Conservation (phyloP, 1,139 yeast genomes). For the Saccharomycopsis hybrid region DNA sequence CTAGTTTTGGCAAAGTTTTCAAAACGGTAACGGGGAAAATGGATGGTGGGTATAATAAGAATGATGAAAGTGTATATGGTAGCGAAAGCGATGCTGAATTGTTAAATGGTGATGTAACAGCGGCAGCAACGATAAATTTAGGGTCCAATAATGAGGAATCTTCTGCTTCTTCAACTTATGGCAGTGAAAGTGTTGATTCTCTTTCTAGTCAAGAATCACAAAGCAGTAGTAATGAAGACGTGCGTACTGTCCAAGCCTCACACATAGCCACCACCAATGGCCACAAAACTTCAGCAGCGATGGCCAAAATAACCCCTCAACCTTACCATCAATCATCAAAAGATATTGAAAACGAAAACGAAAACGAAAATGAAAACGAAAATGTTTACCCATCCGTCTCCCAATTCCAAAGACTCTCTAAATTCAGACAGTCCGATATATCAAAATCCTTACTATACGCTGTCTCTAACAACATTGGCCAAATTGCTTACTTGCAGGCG, state of each 20-base stretch:
- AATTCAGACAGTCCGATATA: conserved; percentile 68
- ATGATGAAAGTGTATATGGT: conserved; percentile 23
- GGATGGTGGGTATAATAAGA: conserved; percentile 17
- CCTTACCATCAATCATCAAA: not conserved
- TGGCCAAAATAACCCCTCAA: not conserved
- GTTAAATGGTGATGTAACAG: too few relatives aligned
- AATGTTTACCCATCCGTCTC: conserved; percentile 16
- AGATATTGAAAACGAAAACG: not conserved
- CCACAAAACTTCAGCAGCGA: not conserved
- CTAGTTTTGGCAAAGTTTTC: conserved; percentile 96
- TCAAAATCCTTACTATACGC: conserved; percentile 83
- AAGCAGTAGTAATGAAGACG: not conserved
- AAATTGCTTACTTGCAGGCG: conserved; percentile 92
- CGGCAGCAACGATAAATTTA: too few relatives aligned
- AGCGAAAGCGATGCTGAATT: too few relatives aligned
- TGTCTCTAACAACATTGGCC: conserved; percentile 91
- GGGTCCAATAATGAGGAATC: too few relatives aligned
- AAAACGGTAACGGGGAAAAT: conserved; percentile 43
- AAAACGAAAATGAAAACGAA: not conserved
- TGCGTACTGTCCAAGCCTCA: too few relatives aligned
- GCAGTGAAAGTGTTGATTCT: not conserved
- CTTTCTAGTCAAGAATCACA: not conserved
- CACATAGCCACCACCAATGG: not conserved
- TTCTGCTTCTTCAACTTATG: too few relatives aligned
- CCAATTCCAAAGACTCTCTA: conserved; percentile 39